These are phyloP conservation scores for Botrytis squamosa DNA, from an alignment of 2,329 filamentous ascomycete genomes.

Conservation along the genomic window DNA sequence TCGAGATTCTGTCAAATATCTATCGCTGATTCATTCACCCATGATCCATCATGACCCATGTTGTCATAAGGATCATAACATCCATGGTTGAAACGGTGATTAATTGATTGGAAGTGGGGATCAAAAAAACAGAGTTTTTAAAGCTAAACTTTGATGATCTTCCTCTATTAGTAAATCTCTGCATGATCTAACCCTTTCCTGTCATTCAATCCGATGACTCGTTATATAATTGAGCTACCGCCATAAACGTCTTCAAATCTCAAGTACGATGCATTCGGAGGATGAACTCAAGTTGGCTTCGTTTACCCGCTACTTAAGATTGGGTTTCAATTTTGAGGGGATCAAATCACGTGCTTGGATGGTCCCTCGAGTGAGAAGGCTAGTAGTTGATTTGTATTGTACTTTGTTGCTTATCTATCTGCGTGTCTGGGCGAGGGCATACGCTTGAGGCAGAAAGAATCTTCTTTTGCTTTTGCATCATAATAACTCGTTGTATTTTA, in stretches of 20 bases:
- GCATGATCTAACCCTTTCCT: slow-evolving; percentile 1
- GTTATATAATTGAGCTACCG: background rate
- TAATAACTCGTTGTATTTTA: background rate
- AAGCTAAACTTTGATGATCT: slow-evolving; percentile 17
- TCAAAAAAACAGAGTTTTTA: background rate
- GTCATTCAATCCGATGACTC: background rate
- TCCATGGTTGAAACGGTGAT: background rate
- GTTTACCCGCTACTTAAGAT: background rate
- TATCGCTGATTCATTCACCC: background rate
- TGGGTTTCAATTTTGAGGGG: background rate
- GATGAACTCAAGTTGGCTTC: background rate
- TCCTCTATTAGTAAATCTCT: slow-evolving; percentile 18
- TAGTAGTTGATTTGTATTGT: background rate
- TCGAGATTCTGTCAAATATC: background rate
- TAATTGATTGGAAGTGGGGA: slow-evolving; percentile 10
- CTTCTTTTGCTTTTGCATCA: background rate
- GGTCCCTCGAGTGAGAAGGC: background rate
- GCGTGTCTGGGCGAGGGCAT: background rate
- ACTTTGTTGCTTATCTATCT: background rate
- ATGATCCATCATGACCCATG: background rate
- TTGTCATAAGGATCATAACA: background rate
- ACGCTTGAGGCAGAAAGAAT: background rate
- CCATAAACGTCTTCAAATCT: background rate
- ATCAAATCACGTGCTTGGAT: background rate
- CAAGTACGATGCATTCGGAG: background rate